Conservation (phyloP, 2,329 filamentous ascomycete genomes). For the Trichoderma sp. region DNA sequence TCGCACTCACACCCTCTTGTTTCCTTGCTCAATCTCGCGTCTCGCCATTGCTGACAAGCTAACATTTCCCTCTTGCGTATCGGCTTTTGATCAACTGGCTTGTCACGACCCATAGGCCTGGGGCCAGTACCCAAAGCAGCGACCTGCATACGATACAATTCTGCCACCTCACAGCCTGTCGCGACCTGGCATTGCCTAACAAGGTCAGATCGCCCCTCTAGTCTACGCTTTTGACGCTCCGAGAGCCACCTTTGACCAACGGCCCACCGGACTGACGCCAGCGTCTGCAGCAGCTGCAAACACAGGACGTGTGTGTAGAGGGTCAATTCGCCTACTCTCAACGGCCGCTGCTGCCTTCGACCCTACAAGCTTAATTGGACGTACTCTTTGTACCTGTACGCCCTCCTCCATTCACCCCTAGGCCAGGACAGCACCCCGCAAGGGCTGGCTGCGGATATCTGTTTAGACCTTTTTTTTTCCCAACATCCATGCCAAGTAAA, state of each 20-base stretch:
- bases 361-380: constrained; percentile 13
- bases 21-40: constrained; percentile 10
- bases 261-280: constrained; percentile 17
- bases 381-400: neutral
- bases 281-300: constrained; percentile 25
- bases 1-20: neutral
- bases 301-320: constrained; percentile 9
- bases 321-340: constrained; percentile 15
- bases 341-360: constrained; percentile 16
- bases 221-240: constrained; percentile 17
- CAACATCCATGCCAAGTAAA: too few species aligned
- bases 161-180: constrained; percentile 30
- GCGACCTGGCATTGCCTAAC: constrained; percentile 29
- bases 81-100: constrained; percentile 9
- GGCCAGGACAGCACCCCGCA: constrained; percentile 14
- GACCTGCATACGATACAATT: constrained; percentile 28
- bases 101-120: constrained; percentile 16
- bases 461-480: constrained; percentile 29
- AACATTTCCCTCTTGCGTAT: constrained; percentile 2
- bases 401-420: constrained; percentile 15
- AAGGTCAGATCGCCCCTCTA: constrained; percentile 28
- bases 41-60: neutral
- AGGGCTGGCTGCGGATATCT: constrained; percentile 23
- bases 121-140: constrained; percentile 28
- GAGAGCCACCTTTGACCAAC: constrained; percentile 26